Conservation (phyloP, 2,329 filamentous ascomycete species). For the Cryphonectria japonica region DNA sequence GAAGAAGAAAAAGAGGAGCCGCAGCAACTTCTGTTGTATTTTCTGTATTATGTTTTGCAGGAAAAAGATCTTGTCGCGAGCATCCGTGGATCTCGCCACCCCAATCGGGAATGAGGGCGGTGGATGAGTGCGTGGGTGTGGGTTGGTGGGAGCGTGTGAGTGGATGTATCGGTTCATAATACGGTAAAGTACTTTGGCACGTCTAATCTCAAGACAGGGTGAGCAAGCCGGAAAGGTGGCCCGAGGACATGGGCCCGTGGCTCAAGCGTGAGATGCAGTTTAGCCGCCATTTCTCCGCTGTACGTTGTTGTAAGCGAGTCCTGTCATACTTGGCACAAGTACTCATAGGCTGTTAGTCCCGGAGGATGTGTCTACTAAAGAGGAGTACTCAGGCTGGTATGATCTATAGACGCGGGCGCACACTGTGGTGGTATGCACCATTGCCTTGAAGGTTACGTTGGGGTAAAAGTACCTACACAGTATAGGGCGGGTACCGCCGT, state of each 20-base stretch:
- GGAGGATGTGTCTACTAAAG: background rate
- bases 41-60: background rate
- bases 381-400: background rate
- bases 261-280: constrained; percentile 1
- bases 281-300: constrained; percentile 11
- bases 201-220: background rate
- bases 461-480: background rate
- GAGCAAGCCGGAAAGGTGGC: constrained; percentile 7
- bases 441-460: background rate
- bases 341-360: background rate
- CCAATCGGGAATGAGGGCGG: background rate
- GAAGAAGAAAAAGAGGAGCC: background rate
- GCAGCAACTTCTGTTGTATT: background rate
- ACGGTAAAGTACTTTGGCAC: background rate
- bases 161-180: background rate
- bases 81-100: background rate
- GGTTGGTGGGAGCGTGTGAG: background rate
- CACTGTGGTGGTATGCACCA: background rate
- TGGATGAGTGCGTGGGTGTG: background rate
- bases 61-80: background rate
- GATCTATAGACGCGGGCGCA: background rate
- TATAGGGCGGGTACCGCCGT: background rate
- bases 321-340: background rate
- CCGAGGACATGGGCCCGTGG: constrained; percentile 2
- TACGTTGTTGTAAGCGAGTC: background rate